Evolutionary conservation across 257 asterid species (phyloP), one percentile per base, ranked within the genome.

Genomic region (Solanum chmielewskii): DNA sequence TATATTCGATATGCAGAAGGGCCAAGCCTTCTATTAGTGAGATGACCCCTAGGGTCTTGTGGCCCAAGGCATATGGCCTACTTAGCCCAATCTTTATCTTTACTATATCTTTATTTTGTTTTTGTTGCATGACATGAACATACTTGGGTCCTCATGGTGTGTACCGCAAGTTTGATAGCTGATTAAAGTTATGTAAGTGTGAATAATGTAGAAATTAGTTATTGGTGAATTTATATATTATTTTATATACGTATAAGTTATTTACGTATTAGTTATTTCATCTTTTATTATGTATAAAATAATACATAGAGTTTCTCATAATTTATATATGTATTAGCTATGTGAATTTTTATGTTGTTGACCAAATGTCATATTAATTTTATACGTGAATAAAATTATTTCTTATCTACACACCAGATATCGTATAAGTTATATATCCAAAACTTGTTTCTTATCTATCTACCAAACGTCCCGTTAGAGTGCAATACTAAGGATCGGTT

Each of bases 81-180:
- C 42, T 70, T 69, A 31, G 41, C n/a, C 12, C 76, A 69, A 69
- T 69, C 76, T 15, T 15, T 29, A 16, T 29, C 41, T 27, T 52
- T 13, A 25, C 13, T n/a, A 15, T 70, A 70, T 29, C 77, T 42
- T 70, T 16, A 71, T 33, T 71, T 71, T 69, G 41, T 69, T 41
- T 29, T 69, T 69, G 11, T 29, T 69, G 41, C 78, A 18, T 71
- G 45, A 71, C 78, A 33, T 70, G 13, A 31, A 16, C 77, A 69
- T 31, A 8, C 15, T 70, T 16, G 77, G 42, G 39, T 68, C 39
- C 29, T 29, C 70, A 10, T 52, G 62, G 62, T 2, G 7, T 52
- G 7, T 52, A 6, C 0, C 1, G 11, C 10, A 6, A 0, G 2
- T 16, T 18, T 56, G 62, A 9, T 52, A 52, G 1, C 4, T 52